These are phyloP conservation scores for Fraxinus angustifolia DNA, from an alignment of 305 asterid species.

Conservation along the genomic window DNA sequence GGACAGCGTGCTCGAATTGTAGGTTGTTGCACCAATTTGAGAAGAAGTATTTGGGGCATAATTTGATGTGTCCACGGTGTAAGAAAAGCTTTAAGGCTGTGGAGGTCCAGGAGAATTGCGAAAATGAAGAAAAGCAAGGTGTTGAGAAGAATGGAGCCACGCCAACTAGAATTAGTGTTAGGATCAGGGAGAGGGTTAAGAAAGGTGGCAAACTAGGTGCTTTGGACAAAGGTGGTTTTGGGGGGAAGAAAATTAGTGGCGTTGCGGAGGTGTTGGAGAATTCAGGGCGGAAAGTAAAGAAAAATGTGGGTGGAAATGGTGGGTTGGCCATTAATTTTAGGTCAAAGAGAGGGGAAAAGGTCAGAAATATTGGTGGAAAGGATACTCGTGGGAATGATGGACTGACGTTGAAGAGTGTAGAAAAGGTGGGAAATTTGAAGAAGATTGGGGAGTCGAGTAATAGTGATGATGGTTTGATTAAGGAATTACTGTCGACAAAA, in stretches of 20 bases:
- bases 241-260: constrained; percentile 34
- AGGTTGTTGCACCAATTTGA: constrained; percentile 61
- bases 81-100: constrained; percentile 62
- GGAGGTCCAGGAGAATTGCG: constrained; percentile 40
- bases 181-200: constrained; percentile 47
- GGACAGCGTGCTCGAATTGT: constrained; percentile 61
- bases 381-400: not conserved
- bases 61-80: constrained; percentile 71
- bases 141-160: constrained; percentile 18
- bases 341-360: not conserved
- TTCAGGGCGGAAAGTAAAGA: constrained; percentile 17
- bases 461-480: constrained; percentile 18
- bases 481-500: constrained; percentile 12
- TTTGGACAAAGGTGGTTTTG: constrained; percentile 38
- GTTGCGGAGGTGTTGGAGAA: constrained; percentile 34
- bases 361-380: not conserved
- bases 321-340: not conserved
- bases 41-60: constrained; percentile 64
- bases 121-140: constrained; percentile 7
- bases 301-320: constrained; percentile 23
- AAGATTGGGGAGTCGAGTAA: constrained; percentile 12
- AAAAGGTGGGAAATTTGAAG: constrained; percentile 14
- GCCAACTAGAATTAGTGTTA: constrained; percentile 47
- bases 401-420: constrained; percentile 27
- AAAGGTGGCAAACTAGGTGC: constrained; percentile 34